Base-by-base conservation (phyloP, 495 filamentous ascomycete species). In the Xylaria venustula region DNA sequence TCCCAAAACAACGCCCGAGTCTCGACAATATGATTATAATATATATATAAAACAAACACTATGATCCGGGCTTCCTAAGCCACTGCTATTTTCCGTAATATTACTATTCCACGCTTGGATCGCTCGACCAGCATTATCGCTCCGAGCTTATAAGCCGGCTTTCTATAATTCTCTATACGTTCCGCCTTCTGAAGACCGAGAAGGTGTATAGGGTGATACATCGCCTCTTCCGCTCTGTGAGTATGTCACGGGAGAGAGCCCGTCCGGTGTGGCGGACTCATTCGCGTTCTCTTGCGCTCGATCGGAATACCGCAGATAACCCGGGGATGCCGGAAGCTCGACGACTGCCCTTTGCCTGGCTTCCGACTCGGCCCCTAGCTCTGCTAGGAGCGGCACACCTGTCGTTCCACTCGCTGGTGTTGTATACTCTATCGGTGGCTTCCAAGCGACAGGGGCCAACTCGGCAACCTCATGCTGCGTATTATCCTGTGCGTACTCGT, bases 401-500 rank as follows among this genome's bases (percentile, higher is more conserved):
- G 41, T 44, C 63, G 40, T 64, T 55, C 36, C n/a, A n/a, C n/a
- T n/a, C n/a, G n/a, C n/a, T n/a, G n/a, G n/a, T n/a, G n/a, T 59
- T 50, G 20, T 42, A 26, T 25, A 28, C 23, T 42, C 15, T 6
- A 3, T 15, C 23, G 20, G 34, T 23, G 11, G 60, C 30, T 58
- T 66, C 60, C 60, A 66, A 26, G 62, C 58, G n/a, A 46, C 47
- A 9, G 66, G 59, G 5, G 32, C 53, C 19, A 67, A 41, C 44
- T 71, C 66, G 26, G 60, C 63, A 7, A 40, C 36, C 2, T 34
- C 66, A 32, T 58, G 60, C 41, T 67, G 68, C 30, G 22, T 26
- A 46, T 63, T 68, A 22, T 68, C 56, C 9, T 68, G 68, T 22
- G 68, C 68, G 56, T 61, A 71, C 49, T 62, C 55, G 26, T 50